Base-by-base conservation (phyloP, 495 filamentous ascomycete species). In the Wilcoxina mikolae region DNA sequence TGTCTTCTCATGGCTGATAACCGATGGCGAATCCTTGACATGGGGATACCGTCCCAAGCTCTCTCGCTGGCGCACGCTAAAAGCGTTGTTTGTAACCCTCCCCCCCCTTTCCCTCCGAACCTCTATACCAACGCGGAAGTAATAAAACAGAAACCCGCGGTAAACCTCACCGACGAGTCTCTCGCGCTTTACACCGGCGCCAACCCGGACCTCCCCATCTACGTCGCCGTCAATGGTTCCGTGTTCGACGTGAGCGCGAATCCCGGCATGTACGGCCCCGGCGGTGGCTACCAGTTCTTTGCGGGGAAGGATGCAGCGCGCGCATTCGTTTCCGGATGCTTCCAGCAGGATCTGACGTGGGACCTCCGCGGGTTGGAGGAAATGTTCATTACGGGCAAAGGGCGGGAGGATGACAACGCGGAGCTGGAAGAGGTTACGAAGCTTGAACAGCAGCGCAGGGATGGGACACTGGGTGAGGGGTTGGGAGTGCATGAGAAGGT, bases 281-380 rank as follows among this genome's bases (percentile, higher is more conserved):
- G 86, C 17, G 93, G 91, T 2, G 76, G 75, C 43, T 99, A 99
- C 74, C 73, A 79, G 50, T 84, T 85, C 71, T 95, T 99, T 69
- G 74, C 87, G 0, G 91, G 91, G 27, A 72, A 74, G 17, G 91
- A 99, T 68, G 91, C 91, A 4, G 78, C 84, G 2, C 82, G 91
- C 25, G 85, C 83, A 3, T 99, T 87, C 69, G 80, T 99, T n/a
- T 95, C 91, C n/a, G 86, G 85, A 1, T 99, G 91, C 67, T 99
- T 99, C 73, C 70, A 78, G 27, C 81, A 84, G 46, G 90, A 96
- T 72, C 70, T 83, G 33, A 93, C 81, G 3, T 69, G 79, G 0
- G 89, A 96, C 67, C 68, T 95, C 69, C 72, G 79, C 20, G 93
- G 93, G 0, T 84, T 85, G 0, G 91, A 96, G 71, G 78, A 82